Conservation (phyloP, 352 stramenopile species). For the Pythium chondricola region DNA sequence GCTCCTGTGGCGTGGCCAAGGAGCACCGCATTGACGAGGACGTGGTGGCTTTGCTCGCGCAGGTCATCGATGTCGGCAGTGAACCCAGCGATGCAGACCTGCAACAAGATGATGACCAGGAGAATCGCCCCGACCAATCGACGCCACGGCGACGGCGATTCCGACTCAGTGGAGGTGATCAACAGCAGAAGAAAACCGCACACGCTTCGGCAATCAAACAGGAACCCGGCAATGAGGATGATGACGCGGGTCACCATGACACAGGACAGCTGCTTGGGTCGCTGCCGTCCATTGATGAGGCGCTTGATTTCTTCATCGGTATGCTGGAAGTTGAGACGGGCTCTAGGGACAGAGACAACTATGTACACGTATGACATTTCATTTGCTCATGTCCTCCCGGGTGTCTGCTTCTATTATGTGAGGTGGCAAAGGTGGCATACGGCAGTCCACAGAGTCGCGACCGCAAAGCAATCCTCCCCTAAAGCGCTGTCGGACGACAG, state of each 20-base stretch:
- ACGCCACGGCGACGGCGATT: too few species aligned
- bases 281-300: conserved; percentile 21
- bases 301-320: conserved; percentile 19
- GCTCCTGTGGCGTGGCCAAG: conserved; percentile 1
- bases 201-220: too few species aligned
- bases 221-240: too few species aligned
- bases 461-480: conserved; percentile 42
- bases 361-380: too few species aligned
- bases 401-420: too few species aligned
- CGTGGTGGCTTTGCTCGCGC: conserved; percentile 11
- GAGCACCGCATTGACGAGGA: conserved; percentile 21
- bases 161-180: too few species aligned
- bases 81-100: neutral
- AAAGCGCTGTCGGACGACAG: conserved; percentile 23
- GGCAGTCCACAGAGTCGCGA: conserved; percentile 41
- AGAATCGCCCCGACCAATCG: too few species aligned
- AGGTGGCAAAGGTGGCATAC: conserved; percentile 35
- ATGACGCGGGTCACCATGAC: too few species aligned
- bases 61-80: neutral
- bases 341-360: neutral
- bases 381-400: too few species aligned
- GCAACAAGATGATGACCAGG: neutral
- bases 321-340: conserved; percentile 2
- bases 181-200: too few species aligned
- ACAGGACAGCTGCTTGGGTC: neutral